A percentile compares a stretch with the other conserved stretches of the same genome.
Conservation (phyloP, 2,329 filamentous ascomycete genomes). For the Daldinia sp. region DNA sequence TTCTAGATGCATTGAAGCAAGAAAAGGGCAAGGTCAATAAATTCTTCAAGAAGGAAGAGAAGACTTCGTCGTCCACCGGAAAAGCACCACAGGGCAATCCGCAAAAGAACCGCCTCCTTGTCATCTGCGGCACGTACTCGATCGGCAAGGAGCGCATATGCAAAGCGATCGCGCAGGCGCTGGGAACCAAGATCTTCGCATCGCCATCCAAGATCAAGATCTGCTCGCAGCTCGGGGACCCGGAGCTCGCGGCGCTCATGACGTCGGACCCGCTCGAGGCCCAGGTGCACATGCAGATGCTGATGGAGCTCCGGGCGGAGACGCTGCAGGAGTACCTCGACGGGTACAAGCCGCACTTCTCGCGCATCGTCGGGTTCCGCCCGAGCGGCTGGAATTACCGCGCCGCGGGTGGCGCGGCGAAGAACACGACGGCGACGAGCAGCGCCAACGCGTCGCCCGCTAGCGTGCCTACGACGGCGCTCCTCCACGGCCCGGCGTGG, state of each 20-base stretch:
- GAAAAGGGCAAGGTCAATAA: conserved; percentile 62
- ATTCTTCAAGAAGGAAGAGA: conserved; percentile 61
- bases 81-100: conserved; percentile 51
- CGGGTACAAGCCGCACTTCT: conserved; percentile 83
- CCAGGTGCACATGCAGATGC: conserved; percentile 96
- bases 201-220: conserved; percentile 85
- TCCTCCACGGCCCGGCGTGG: conserved; percentile 76
- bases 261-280: conserved; percentile 85
- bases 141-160: conserved; percentile 98
- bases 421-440: conserved; percentile 58
- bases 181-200: conserved; percentile 91
- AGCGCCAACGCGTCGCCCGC: conserved; percentile 64
- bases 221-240: conserved; percentile 85
- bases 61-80: conserved; percentile 33
- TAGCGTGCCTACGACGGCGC: conserved; percentile 62
- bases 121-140: conserved; percentile 95
- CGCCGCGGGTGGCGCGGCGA: conserved; percentile 68
- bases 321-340: conserved; percentile 91
- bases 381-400: conserved; percentile 96
- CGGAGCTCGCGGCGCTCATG: conserved; percentile 80
- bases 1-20: conserved; percentile 61
- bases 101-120: conserved; percentile 76
- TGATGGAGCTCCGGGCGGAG: conserved; percentile 93
- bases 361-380: conserved; percentile 87
- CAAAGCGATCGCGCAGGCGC: conserved; percentile 86